Percentiles rank a stretch among this genome's conserved stretches.
Conservation (phyloP, 2,329 filamentous ascomycete genomes). For the Epichloe sp. region DNA sequence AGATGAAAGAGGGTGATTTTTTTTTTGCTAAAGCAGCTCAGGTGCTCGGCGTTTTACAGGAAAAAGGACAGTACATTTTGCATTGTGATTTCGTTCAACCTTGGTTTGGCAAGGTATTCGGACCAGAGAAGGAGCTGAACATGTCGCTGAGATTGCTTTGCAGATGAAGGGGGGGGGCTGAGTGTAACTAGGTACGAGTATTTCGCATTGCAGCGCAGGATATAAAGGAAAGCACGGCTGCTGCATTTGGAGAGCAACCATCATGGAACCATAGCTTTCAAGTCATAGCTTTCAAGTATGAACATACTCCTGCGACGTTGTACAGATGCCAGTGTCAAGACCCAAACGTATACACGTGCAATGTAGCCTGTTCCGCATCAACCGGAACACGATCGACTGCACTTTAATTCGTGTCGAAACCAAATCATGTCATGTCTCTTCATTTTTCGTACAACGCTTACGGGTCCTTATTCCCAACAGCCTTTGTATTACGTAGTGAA, state of each 20-base stretch:
- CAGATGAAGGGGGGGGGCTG: not conserved
- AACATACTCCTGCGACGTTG: too few relatives aligned
- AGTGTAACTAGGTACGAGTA: not conserved
- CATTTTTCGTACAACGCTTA: too few relatives aligned
- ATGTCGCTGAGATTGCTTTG: not conserved
- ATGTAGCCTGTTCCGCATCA: too few relatives aligned
- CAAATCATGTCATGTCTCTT: too few relatives aligned
- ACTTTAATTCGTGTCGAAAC: too few relatives aligned
- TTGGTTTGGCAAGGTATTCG: not conserved
- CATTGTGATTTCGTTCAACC: not conserved
- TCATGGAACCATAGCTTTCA: too few relatives aligned
- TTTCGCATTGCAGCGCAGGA: not conserved
- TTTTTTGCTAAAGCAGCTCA: not conserved
- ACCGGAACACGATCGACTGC: too few relatives aligned
- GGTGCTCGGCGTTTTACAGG: constrained; percentile 5
- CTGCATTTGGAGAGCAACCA: not conserved
- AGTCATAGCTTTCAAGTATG: too few relatives aligned
- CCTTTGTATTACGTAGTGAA: too few relatives aligned
- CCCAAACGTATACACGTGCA: too few relatives aligned
- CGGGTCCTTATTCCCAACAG: too few relatives aligned
- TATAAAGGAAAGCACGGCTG: not conserved
- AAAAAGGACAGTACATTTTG: not conserved
- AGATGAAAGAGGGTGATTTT: not conserved
- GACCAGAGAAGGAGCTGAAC: not conserved
- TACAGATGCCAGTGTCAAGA: not conserved